Percentiles rank a stretch among this genome's conserved stretches.
Evolutionary conservation across 352 stramenopile genomes (phyloP).

Genomic region (Pythium dissotocum): DNA sequence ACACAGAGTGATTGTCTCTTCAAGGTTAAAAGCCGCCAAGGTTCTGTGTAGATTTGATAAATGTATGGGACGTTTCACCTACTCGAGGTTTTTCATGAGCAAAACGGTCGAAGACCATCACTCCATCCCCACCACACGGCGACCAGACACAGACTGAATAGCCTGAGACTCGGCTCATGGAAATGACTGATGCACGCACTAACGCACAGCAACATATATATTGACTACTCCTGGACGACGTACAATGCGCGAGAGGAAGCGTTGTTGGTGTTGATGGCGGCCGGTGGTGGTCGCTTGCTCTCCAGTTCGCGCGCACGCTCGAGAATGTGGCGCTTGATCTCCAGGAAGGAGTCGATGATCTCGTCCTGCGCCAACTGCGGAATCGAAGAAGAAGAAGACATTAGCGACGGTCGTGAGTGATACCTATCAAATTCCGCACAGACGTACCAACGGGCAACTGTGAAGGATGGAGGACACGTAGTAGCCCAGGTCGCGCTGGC

Average conservation of each 20-base stretch:
- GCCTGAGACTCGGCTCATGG: background rate
- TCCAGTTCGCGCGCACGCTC: slow-evolving; percentile 59
- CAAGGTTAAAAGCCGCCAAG: slow-evolving; percentile 25
- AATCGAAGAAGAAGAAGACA: background rate
- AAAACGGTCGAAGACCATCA: slow-evolving; percentile 34
- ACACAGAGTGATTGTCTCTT: slow-evolving; percentile 32
- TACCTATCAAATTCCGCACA: background rate
- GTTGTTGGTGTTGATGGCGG: slow-evolving; percentile 5
- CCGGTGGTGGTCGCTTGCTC: slow-evolving; percentile 24
- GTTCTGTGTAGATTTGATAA: slow-evolving; percentile 7
- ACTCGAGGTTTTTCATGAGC: slow-evolving; percentile 22
- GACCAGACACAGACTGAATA: background rate
- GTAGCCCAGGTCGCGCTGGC: slow-evolving; percentile 83
- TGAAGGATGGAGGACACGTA: slow-evolving; percentile 88
- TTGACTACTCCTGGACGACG: slow-evolving; percentile 24
- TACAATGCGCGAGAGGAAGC: slow-evolving; percentile 13
- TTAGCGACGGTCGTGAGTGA: background rate
- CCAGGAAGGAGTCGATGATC: slow-evolving; percentile 88
- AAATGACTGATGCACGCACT: background rate
- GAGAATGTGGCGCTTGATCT: slow-evolving; percentile 85
- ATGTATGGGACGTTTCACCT: slow-evolving; percentile 27
- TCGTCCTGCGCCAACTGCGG: slow-evolving; percentile 78
- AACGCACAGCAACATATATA: background rate
- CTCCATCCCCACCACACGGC: slow-evolving; percentile 7
- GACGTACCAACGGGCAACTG: slow-evolving; percentile 66